Conservation (phyloP, 2,329 filamentous ascomycete species). For the Fusarium clavum region DNA sequence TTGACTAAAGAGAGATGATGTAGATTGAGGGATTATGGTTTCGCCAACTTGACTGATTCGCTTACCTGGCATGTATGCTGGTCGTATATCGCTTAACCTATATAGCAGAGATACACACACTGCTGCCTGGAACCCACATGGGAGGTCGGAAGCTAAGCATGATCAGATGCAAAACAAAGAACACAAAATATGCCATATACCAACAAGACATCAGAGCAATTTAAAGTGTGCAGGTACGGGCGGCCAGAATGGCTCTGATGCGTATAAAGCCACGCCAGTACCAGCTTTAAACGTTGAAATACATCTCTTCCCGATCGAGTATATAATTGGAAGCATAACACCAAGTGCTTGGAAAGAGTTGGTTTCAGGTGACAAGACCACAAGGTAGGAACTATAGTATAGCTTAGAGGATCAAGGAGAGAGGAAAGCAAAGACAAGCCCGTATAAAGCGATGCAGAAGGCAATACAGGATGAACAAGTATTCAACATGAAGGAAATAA, state of each 20-base stretch:
- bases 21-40: background rate
- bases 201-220: background rate
- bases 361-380: background rate
- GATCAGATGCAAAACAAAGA: background rate
- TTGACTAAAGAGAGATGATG: background rate
- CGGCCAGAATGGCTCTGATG: background rate
- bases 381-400: background rate
- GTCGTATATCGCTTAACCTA: slow-evolving; percentile 1
- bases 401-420: background rate
- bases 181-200: background rate
- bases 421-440: background rate
- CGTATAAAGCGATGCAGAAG: background rate
- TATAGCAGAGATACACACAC: background rate
- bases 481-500: background rate
- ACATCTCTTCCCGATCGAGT: background rate
- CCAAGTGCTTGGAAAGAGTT: background rate
- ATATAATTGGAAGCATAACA: background rate
- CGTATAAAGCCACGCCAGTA: background rate
- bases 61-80: background rate
- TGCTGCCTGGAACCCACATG: background rate
- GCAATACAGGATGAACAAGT: background rate
- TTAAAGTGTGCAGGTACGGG: background rate
- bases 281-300: background rate
- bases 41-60: background rate
- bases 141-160: slow-evolving; percentile 3